Base-by-base conservation (phyloP, 805 yeast species). In the Yamadazyma takamatsuzukensis region DNA sequence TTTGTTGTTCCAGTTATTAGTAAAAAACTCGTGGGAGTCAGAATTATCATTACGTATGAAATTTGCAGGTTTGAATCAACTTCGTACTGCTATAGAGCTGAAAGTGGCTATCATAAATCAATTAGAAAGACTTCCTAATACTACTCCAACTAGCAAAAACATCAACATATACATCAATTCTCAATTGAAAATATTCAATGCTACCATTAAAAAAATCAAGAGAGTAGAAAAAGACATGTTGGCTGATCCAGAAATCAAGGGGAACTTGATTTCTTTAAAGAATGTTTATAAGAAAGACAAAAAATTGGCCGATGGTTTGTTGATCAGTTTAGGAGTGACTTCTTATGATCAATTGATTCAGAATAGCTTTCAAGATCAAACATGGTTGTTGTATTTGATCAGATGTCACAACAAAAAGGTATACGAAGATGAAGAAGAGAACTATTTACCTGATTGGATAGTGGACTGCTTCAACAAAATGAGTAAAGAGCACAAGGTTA, bases 351-450 rank as follows among this genome's bases (percentile, higher is more conserved):
- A 74, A 28, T 45, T 83, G 11, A 47, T 69, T 2, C 63, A 54
- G 3, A 61, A 72, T 26, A 63, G 68, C 25, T 64, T 76, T 28
- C 57, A 76, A 36, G 80, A 78, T 35, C 82, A 79, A 43, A 71
- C 73, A 2, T 60, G 83, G 53, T 52, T 80, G 14, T 53, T 83
- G 24, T 83, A 81, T 76, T 59, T 83, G 16, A 73, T 83, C 21
- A 65, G 87, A 44, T 70, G 75, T 36, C 59, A 65, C 36, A 81
- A 79, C 49, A 61, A 59, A 27, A 44, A 50, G 4, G 54, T 49
- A 11, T 63, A 67, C 34, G 34, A 32, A 6, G 49, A 45, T 7
- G 54, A 44, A 18, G 53, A 52, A 13, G 36, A 34, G 6, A 49
- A 50, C 14, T 54, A 51, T 24, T 54, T 74, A 12, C 83, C 86